Percentiles rank a stretch among this genome's conserved stretches.
These are phyloP conservation scores for Xylariaceae sp. DNA, from an alignment of 2,329 filamentous ascomycete species.

Conservation along the genomic window DNA sequence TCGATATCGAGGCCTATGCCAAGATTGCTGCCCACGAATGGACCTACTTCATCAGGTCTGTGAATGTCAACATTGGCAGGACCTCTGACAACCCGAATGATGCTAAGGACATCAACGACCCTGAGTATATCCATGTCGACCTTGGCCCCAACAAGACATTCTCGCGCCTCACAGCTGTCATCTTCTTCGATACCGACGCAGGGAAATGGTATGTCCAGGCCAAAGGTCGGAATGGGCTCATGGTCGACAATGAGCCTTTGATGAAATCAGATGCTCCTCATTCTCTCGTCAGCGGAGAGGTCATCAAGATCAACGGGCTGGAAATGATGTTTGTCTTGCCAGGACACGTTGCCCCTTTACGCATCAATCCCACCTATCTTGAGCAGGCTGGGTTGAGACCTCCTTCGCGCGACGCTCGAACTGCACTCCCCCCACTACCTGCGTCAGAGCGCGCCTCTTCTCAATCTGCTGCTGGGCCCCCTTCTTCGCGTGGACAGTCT, in stretches of 20 bases:
- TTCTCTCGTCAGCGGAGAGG: conserved; percentile 75
- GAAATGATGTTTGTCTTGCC: conserved; percentile 99
- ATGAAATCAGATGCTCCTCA: conserved; percentile 60
- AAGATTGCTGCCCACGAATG: conserved; percentile 79
- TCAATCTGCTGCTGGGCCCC: conserved; percentile 15
- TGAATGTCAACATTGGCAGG: conserved; percentile 73
- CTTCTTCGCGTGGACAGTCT: conserved; percentile 19
- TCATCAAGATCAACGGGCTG: conserved; percentile 85
- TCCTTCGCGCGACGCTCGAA: conserved; percentile 21
- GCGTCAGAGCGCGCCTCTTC: conserved; percentile 22
- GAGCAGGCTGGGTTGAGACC: conserved; percentile 56
- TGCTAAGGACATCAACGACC: conserved; percentile 40
- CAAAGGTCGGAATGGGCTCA: conserved; percentile 87
- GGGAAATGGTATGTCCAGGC: conserved; percentile 80
- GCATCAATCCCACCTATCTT: conserved; percentile 65
- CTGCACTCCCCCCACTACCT: conserved; percentile 24
- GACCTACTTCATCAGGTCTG: conserved; percentile 77
- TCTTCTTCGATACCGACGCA: conserved; percentile 64
- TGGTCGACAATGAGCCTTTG: conserved; percentile 70
- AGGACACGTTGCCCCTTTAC: conserved; percentile 60
- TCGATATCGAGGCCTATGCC: conserved; percentile 69
- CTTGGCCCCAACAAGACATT: conserved; percentile 80
- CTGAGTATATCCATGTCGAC: conserved; percentile 73
- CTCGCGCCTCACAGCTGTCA: conserved; percentile 71
- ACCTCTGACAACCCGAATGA: conserved; percentile 49